Conservation (phyloP, 2,329 filamentous ascomycete species). For the Hyphodiscus sp. region DNA sequence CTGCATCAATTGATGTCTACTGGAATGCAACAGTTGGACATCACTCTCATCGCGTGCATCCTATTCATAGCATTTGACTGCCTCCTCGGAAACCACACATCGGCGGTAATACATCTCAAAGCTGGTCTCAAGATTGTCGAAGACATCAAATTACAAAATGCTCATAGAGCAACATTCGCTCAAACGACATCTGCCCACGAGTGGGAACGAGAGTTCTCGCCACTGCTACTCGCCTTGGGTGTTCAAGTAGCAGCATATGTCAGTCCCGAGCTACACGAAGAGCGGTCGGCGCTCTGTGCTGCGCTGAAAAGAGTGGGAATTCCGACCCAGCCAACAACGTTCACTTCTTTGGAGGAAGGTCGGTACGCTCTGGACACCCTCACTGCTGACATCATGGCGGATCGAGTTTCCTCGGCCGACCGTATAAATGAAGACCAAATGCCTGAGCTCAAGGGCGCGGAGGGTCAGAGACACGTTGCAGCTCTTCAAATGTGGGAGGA, state of each 20-base stretch:
- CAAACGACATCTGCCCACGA: constrained; percentile 6
- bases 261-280: constrained; percentile 18
- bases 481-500: too few species aligned
- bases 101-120: constrained; percentile 25
- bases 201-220: constrained; percentile 22
- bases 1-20: constrained; percentile 23
- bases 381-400: constrained; percentile 47
- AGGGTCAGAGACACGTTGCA: constrained; percentile 49
- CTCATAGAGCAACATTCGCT: neutral
- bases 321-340: constrained; percentile 24
- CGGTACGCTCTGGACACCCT: constrained; percentile 50
- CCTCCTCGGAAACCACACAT: constrained; percentile 22
- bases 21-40: constrained; percentile 18
- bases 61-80: constrained; percentile 59
- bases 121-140: constrained; percentile 25
- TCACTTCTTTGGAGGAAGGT: constrained; percentile 47
- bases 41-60: constrained; percentile 55
- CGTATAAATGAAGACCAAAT: constrained; percentile 23
- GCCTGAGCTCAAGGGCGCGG: constrained; percentile 39
- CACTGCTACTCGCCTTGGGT: constrained; percentile 21
- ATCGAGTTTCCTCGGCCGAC: constrained; percentile 34
- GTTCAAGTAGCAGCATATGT: constrained; percentile 25
- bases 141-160: constrained; percentile 15
- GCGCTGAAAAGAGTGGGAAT: constrained; percentile 16
- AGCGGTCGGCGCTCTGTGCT: constrained; percentile 18